Base-by-base conservation (phyloP, 2,329 filamentous ascomycete species). In the Aspergillus luchuensis region DNA sequence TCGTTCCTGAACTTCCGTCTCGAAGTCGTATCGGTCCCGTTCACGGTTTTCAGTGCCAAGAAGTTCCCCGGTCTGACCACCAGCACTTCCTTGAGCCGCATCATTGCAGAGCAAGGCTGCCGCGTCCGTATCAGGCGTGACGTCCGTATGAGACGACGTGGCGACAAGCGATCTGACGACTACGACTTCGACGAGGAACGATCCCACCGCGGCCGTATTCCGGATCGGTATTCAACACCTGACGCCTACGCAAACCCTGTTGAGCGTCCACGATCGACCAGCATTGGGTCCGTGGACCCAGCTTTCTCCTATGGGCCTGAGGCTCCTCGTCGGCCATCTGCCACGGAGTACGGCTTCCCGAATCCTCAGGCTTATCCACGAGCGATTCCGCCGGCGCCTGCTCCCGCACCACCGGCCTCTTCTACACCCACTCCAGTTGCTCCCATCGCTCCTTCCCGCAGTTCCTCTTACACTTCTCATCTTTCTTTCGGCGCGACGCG, bases 11-110 rank as follows among this genome's bases (percentile, higher is more conserved):
- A 92, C 71, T 94, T 92, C 80, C 86, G 93, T 57, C 86, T 97
- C 79, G 92, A 97, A 76, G 90, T 97, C 70, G 92, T 94, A 81
- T 96, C 95, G 0, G 80, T 84, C 11, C 87, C 91, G 0, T 98
- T 99, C 76, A 88, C 87, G 52, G 95, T 98, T 45, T 98, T 85
- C 81, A 97, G 93, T 69, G 95, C 95, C 55, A 99, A 98, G 87
- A 98, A 97, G 81, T 99, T 99, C 80, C 95, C 95, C 15, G 95
- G 94, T 17, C 81, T 98, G 61, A 89, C 91, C 48, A 91, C 95
- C 76, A 97, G 92, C 79, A 99, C 95, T 0, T 82, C 85, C 11
- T 82, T 98, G 53, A 97, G 93, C 78, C 90, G 93, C 64, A 90
- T 91, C 38, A 92, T 99, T 47, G 93, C 94, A 17, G 94, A 99